Percentiles rank a stretch among this genome's conserved stretches.
Conservation (phyloP, 2,329 filamentous ascomycete species). For the Ceratocystis diversiconidia region DNA sequence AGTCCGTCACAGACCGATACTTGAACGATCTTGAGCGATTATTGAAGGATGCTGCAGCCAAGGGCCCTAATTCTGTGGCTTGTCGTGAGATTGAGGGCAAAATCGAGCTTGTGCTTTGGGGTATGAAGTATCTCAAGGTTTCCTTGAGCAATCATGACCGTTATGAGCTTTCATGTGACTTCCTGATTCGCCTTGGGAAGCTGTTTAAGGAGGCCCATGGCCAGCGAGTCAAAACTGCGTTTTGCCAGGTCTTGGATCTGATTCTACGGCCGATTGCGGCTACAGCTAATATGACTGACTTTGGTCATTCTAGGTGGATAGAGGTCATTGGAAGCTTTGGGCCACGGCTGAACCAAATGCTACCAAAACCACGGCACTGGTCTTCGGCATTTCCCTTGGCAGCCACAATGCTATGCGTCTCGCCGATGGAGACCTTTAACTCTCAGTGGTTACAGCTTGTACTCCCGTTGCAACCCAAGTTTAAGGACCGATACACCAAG, state of each 20-base stretch:
- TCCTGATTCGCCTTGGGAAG: conserved; percentile 65
- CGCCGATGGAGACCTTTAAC: conserved; percentile 67
- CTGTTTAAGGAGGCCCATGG: conserved; percentile 79
- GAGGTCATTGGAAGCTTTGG: conserved; percentile 69
- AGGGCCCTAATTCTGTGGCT: conserved; percentile 43
- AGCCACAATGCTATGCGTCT: conserved; percentile 75
- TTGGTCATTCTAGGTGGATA: conserved; percentile 72
- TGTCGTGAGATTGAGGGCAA: conserved; percentile 61
- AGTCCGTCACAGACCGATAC: conserved; percentile 69
- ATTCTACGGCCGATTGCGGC: conserved; percentile 77
- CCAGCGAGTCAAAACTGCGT: conserved; percentile 79
- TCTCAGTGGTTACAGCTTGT: conserved; percentile 78
- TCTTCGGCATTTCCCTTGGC: conserved; percentile 74
- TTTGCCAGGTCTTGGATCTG: conserved; percentile 81
- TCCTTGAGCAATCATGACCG: conserved; percentile 56
- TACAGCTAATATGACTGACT: conserved; percentile 57
- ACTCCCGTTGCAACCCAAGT: conserved; percentile 58
- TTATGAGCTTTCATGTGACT: conserved; percentile 81
- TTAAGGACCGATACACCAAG: conserved; percentile 70
- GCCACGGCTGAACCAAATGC: conserved; percentile 66
- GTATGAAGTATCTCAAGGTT: conserved; percentile 80
- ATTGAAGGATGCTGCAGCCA: conserved; percentile 60
- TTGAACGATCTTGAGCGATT: conserved; percentile 64
- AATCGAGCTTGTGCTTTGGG: conserved; percentile 73
- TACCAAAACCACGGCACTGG: conserved; percentile 89